Base-by-base conservation (phyloP, 2,329 filamentous ascomycete genomes). In the Sarocladium brachiariae region DNA sequence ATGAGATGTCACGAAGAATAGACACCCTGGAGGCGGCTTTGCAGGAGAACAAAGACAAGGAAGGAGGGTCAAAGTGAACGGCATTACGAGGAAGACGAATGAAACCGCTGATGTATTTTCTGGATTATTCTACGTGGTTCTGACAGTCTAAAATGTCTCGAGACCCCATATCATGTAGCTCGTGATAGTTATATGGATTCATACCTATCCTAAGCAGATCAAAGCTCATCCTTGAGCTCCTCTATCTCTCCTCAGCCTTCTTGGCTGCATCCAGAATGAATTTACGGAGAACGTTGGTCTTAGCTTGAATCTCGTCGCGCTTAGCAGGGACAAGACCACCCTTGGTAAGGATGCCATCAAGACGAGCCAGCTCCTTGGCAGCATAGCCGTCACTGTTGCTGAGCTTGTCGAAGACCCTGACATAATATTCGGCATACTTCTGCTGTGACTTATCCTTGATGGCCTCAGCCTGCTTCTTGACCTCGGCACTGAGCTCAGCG, bases 401-500 rank as follows among this genome's bases (percentile, higher is more conserved):
- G 56, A 93, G 73, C 82, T 96, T 97, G 66, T 88, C 81, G 54
- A 93, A 86, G 50, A 95, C 90, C 66, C 88, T 89, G 66, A 93
- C 76, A 69, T 99, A 97, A 80, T 99, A 99, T 70, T 91, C 80
- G 43, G 89, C 89, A 64, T 92, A 95, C 75, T 88, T 89, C 68
- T 85, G 69, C 68, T 81, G 73, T 11, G 72, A 73, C 54, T 72
- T 66, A 50, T 79, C 83, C 71, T 85, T 80, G 49, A 93, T 67
- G 49, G 70, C 73, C 59, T 78, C 77, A 19, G 84, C 84, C 54
- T 82, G 80, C 72, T 86, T 85, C 74, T 86, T 84, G 50, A 87
- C 76, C 70, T 95, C 86, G 38, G 76, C 76, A 30, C 81, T 75
- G 19, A 89, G 79, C 56, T 85, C 81, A 39, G 80, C 73, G 51